Evolutionary conservation across 106 monocot species (phyloP), one percentile per base, ranked within the genome.

Genomic region (Xerophyta viscosa): DNA sequence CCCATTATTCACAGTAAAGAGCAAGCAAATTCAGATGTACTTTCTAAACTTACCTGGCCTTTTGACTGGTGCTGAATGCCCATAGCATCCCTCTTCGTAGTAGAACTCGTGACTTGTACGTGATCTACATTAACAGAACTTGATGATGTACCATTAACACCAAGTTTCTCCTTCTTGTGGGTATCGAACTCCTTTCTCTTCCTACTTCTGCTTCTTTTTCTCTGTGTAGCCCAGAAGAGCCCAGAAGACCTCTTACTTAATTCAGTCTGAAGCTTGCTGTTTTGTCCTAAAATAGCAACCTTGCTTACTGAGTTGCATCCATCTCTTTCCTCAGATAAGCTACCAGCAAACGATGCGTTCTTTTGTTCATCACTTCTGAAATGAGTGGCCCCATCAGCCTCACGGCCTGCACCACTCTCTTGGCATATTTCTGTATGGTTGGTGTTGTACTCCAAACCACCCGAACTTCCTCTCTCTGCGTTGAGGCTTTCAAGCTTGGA

Each of bases 401-500:
- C 44, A n/a, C n/a, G n/a, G n/a, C n/a, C n/a, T n/a, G n/a, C n/a
- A 66, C 60, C 64, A 48, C 17, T 31, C 11, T 42, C 53, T 2
- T 51, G 63, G 10, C 46, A 27, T 29, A 67, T 63, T 27, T 71
- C 66, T 1, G 65, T 48, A 20, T 30, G 63, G 29, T 54, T 64
- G 24, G 72, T 61, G 37, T 63, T 29, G 26, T 46, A 58, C 1
- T 54, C 72, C 23, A 24, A 52, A 58, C 57, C 59, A 15, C 37
- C 29, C 0, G 26, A 42, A 22, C 30, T 60, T 31, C 49, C 64
- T 29, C 59, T 59, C 31, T 63, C 60, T 27, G 63, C 41, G 48
- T 64, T 83, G 48, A 83, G 82, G 45, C 37, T 77, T 54, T 77
- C 65, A 36, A 83, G 58, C 61, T 73, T 72, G 25, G 69, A 61